Conservation (phyloP, 2,329 filamentous ascomycete genomes). For the Phyllosticta ampelicida region DNA sequence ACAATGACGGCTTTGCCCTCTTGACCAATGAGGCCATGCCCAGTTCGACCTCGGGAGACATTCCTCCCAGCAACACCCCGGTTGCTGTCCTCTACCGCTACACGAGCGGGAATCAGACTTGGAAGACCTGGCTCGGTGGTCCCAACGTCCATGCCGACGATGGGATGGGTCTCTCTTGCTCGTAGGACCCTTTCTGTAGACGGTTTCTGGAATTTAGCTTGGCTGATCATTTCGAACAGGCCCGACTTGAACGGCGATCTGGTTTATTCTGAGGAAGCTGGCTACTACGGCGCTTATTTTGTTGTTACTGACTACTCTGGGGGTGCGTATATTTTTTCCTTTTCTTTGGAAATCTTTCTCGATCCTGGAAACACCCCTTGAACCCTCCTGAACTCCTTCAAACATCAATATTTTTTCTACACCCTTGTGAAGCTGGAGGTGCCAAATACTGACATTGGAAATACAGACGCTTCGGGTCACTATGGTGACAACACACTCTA, state of each 20-base stretch:
- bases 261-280: conserved; percentile 45
- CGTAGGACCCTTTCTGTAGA: neutral
- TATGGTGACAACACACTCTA: conserved; percentile 49
- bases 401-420: too few relatives aligned
- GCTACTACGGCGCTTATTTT: conserved; percentile 51
- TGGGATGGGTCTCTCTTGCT: conserved; percentile 32
- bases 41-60: conserved; percentile 36
- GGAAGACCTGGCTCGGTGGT: conserved; percentile 50
- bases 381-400: too few relatives aligned
- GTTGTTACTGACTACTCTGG: conserved; percentile 50
- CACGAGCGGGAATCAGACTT: conserved; percentile 43
- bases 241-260: conserved; percentile 54
- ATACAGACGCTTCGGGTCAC: conserved; percentile 39
- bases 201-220: conserved; percentile 15
- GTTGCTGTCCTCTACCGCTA: conserved; percentile 51
- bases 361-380: too few relatives aligned
- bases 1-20: conserved; percentile 53
- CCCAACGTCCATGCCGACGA: conserved; percentile 39
- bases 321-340: conserved; percentile 2
- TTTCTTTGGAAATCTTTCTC: too few relatives aligned
- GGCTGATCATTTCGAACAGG: neutral
- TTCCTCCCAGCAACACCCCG: conserved; percentile 38
- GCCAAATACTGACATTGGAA: neutral
- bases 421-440: too few relatives aligned
- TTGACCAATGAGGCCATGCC: conserved; percentile 47